Evolutionary conservation across 2,329 filamentous ascomycete species (phyloP), one percentile per base, ranked within the genome.

Genomic region (Cladosporium velox): DNA sequence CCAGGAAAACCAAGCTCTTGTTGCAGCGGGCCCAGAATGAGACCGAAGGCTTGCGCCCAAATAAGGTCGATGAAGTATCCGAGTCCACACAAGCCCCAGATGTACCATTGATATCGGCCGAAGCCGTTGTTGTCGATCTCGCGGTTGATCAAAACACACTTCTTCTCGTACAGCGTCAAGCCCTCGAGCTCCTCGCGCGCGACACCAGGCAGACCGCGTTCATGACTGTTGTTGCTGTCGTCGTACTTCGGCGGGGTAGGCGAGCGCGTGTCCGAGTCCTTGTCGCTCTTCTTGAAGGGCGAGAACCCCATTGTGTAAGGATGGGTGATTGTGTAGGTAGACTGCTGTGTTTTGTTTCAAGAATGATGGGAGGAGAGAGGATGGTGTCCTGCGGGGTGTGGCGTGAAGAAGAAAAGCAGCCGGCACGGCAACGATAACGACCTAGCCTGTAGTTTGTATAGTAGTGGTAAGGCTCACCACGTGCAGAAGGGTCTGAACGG

Each of bases 11-110:
- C 84, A 26, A 87, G 72, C 72, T 88, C 86, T 71, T 87, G 85
- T 70, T 86, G 79, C 65, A 88, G 72, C 7, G 85, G 82, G 11
- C 81, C 81, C 18, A 86, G 73, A 0, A 86, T 80, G 1, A 87
- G 79, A 12, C 84, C 84, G 70, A 87, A 86, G 0, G 83, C 85
- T 68, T 87, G 85, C 3, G 85, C 84, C 84, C 85, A 87, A 57
- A 86, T 77, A 28, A 87, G 74, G 69, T 87, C 86, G 44, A 87
- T 78, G 49, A 86, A 74, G 70, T 86, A 86, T 1, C 84, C 84
- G 41, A 85, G 83, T 41, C 84, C 84, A 68, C 84, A 86, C 0
- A 86, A 74, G 3, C 74, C 70, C 83, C 83, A 86, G 65, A 77
- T 75, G 65, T 73, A 76, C 82, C 82, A 85, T 69, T 86, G 83